Evolutionary conservation across 1,284 basidiomycete species (phyloP).

Genomic region (Trametes sp.): DNA sequence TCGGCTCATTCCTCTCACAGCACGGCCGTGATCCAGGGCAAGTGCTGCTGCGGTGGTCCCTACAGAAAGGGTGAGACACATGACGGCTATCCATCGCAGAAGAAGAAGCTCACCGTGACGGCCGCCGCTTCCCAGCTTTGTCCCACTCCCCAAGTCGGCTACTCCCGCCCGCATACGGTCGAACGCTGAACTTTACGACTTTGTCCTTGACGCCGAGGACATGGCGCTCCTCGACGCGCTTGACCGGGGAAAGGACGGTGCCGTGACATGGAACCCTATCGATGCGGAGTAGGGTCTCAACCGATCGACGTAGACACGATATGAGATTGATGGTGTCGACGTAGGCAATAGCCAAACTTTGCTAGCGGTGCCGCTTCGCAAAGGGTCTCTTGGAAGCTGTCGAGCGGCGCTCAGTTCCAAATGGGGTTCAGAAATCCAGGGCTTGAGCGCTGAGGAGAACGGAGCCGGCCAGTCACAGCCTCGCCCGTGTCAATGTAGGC

Average conservation of each 20-base stretch:
- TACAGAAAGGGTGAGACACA: constrained; percentile 56
- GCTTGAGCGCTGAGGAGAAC: neutral
- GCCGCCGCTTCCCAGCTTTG: constrained; percentile 43
- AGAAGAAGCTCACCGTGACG: neutral
- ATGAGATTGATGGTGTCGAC: neutral
- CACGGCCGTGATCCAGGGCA: constrained; percentile 61
- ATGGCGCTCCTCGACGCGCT: constrained; percentile 57
- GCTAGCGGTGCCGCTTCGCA: neutral
- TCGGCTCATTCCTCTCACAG: constrained; percentile 25
- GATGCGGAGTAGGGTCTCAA: constrained; percentile 39
- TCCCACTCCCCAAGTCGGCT: constrained; percentile 64
- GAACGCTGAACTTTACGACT: constrained; percentile 63
- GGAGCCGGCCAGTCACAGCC: neutral
- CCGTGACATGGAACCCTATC: constrained; percentile 60
- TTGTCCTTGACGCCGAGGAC: constrained; percentile 57
- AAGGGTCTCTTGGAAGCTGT: neutral
- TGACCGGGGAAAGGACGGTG: constrained; percentile 55
- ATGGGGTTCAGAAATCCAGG: neutral
- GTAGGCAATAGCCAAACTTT: too few relatives aligned
- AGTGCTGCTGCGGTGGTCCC: constrained; percentile 74
- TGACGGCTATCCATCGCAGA: neutral
- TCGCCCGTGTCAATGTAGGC: neutral
- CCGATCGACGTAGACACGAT: neutral
- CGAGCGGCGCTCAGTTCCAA: neutral
- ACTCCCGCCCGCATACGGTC: constrained; percentile 57